Base-by-base conservation (phyloP, 2,329 filamentous ascomycete species). In the Alternaria sp. region DNA sequence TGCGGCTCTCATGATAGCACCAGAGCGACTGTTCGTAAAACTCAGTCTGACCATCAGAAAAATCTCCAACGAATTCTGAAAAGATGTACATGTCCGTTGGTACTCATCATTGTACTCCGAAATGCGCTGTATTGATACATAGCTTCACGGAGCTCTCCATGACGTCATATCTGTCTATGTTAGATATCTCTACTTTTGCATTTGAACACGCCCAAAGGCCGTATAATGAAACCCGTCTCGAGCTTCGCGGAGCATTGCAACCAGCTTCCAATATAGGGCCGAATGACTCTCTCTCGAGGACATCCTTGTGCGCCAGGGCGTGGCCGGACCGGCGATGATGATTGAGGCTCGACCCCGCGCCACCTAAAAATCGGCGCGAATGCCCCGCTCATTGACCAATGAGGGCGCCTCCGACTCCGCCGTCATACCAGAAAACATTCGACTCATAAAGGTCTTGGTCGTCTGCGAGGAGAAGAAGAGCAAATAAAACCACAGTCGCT, bases 371-470 rank as follows among this genome's bases (percentile, higher is more conserved):
- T 49, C 49, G 40, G 59, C 54, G 28, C 18, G 28, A 51, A 30
- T 36, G 48, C 65, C 48, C 66, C 60, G 57, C 49, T 28, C 41
- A 40, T 16, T 51, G 54, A 34, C 74, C 71, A 75, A 76, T 76
- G 61, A 72, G 48, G 59, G 50, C 45, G 49, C 45, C 55, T 59
- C 70, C 71, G 72, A 69, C 55, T 71, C 62, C 65, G 69, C 61
- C 60, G 56, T 63, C 59, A 65, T 57, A 54, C 54, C 57, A 62
- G 36, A 52, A 45, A 59, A 61, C 65, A 58, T 60, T 63, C 69
- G 72, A 76, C 72, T 75, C 74, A 73, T 74, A 68, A 64, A 50
- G 54, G 57, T 51, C 67, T 48, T 52, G 59, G 60, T 53, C 57
- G 41, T 59, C 60, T 56, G 63, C 60, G 40, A 62, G n/a, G 48